Conservation (phyloP, 108 stramenopile species). For the Nannochloropsis oceanica region DNA sequence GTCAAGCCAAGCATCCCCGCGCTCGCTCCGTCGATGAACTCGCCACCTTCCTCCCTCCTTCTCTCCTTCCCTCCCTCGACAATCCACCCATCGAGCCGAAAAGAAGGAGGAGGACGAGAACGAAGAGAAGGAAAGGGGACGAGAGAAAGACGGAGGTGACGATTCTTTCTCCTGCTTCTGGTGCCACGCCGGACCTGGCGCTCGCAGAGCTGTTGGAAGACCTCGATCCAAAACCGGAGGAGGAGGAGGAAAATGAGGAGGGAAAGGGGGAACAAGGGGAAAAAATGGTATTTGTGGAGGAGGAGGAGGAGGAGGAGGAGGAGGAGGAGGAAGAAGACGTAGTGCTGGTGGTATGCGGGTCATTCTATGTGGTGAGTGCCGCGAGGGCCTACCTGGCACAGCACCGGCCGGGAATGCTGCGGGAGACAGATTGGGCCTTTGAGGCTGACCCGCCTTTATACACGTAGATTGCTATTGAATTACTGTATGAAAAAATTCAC, state of each 20-base stretch:
- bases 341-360: neutral
- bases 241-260: neutral
- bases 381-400: neutral
- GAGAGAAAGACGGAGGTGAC: neutral
- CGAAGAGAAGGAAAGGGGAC: neutral
- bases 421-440: neutral
- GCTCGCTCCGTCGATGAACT: neutral
- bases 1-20: neutral
- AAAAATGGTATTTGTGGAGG: neutral
- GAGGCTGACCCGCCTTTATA: neutral
- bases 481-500: too few relatives aligned
- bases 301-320: neutral
- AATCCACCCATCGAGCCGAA: neutral
- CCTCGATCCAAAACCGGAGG: neutral
- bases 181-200: neutral
- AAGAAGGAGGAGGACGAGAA: neutral
- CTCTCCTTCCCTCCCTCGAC: neutral
- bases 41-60: neutral
- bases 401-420: neutral
- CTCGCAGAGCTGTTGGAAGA: neutral
- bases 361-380: neutral
- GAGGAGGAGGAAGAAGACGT: neutral
- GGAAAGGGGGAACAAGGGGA: neutral
- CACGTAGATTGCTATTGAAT: neutral
- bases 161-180: neutral